Base-by-base conservation (phyloP, 2,329 filamentous ascomycete species). In the Sordariomycetes sp. region DNA sequence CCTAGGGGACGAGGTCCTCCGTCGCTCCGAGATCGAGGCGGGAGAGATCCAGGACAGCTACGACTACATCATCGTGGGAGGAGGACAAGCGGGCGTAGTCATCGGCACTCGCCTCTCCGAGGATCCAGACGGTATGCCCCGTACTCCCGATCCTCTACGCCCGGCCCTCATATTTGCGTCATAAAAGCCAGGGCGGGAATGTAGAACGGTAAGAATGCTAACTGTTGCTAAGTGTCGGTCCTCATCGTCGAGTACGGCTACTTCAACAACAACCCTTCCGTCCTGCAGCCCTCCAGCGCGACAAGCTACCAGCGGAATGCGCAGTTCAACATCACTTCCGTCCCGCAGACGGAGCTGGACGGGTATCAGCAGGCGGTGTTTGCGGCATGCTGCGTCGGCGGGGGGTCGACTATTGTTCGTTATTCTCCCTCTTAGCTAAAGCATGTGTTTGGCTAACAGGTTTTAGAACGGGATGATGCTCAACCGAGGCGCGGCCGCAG, bases 21-120 rank as follows among this genome's bases (percentile, higher is more conserved):
- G 42, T 1, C 32, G 55, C 12, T 20, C 55, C 22, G 55, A 57
- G 55, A 57, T 57, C 55, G 15, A 52, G 50, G 25, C 52, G n/a
- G 45, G 39, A 6, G 55, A 57, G 12, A 51, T 57, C 10, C 34
- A 34, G 34, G 55, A 57, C 15, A 57, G 32, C 42, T 61, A 59
- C 28, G 59, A 69, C 57, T 68, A 68, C 54, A 59, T 67, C 24
- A 61, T 68, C 36, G 65, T 68, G 1, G 67, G 68, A 6, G 67
- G 68, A 28, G 68, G 68, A 12, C 66, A 67, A 2, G 60, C 66
- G 0, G 67, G 68, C n/a, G 63, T 67, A 10, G 67, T 69, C 20
- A 60, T 70, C 20, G 66, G 67, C 22, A 66, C 65, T n/a, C 66
- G 67, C 25, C 60, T 69, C 10, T 62, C 63, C 15, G 63, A 67